Conservation (phyloP, 345 rosid genomes). For the Stellera chamaejasme region DNA sequence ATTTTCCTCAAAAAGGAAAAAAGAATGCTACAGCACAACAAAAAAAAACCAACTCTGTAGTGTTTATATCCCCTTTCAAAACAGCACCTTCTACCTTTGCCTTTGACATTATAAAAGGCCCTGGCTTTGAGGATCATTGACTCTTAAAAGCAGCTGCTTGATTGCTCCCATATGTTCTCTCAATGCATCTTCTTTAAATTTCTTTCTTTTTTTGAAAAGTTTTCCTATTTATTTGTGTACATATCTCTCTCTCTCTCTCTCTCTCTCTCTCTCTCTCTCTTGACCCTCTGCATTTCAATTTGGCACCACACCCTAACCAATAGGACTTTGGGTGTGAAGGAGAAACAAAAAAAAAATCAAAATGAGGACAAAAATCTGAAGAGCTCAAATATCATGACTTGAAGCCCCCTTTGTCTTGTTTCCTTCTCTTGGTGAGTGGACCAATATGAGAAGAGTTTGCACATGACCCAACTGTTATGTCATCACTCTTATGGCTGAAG, state of each 20-base stretch:
- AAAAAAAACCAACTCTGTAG: background rate
- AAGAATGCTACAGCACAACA: conserved; percentile 5
- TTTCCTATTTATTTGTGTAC: background rate
- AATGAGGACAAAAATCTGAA: too few relatives aligned
- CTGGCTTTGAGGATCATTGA: conserved; percentile 8
- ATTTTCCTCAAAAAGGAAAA: background rate
- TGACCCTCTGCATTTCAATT: background rate
- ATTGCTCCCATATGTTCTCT: conserved; percentile 3
- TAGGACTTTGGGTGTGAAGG: conserved; percentile 10
- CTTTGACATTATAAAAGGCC: background rate
- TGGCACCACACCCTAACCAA: conserved; percentile 18
- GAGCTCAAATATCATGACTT: conserved; percentile 19
- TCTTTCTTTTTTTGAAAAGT: background rate
- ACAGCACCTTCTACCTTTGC: background rate
- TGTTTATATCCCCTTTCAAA: background rate
- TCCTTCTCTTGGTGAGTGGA: conserved; percentile 35
- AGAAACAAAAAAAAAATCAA: background rate
- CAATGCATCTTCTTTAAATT: background rate
- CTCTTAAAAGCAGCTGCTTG: conserved; percentile 12
- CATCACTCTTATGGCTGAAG: conserved; percentile 69
- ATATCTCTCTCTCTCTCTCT: conserved; percentile 4
- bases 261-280: background rate
- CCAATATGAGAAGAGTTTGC: conserved; percentile 41
- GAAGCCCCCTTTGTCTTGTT: conserved; percentile 18
- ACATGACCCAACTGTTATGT: conserved; percentile 52